Evolutionary conservation across 2,329 filamentous ascomycete species (phyloP), one percentile per base, ranked within the genome.

Genomic region (Trichoderma sp.): DNA sequence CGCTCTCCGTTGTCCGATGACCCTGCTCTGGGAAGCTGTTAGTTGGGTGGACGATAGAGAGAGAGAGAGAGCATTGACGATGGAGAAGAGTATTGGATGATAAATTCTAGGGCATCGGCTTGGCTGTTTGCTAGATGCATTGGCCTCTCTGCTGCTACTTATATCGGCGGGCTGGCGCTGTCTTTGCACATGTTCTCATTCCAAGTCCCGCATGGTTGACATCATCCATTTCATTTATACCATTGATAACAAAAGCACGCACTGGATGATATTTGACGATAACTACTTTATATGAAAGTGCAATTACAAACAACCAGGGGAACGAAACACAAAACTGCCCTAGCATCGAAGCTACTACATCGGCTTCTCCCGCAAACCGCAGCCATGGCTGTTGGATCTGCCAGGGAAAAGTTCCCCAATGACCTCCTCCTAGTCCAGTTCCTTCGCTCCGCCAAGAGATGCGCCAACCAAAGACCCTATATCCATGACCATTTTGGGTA

Each of bases 401-500:
- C 55, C 1, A 43, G 55, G 50, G 68, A 71, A 13, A 71, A 47
- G 36, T 73, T 73, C 53, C 73, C 72, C 43, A 71, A 73, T 15
- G 74, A 75, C 30, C 59, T 73, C 4, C 53, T 74, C 12, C 53
- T 75, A 12, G 70, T 75, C 36, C 71, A 72, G 55, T 72, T 75
- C 26, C 71, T 75, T 34, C 50, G 66, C 8, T 72, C 72, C 9
- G 74, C 68, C 8, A 68, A 58, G 55, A 34, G 65, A 23, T 74
- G 67, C 12, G 34, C 68, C 17, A 68, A 58, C n/a, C 53, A 62
- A 47, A 68, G 23, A 30, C 34, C 36, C 50, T 74, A 13, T 28
- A 71, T 76, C 28, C 63, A 73, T 17, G 74, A 76, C 58, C 53
- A 53, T 5, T 72, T 73, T 20, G 76, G 75, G 1, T 73, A 76